Conservation (phyloP, 2,329 filamentous ascomycete species). For the Aspergillus nomiae region DNA sequence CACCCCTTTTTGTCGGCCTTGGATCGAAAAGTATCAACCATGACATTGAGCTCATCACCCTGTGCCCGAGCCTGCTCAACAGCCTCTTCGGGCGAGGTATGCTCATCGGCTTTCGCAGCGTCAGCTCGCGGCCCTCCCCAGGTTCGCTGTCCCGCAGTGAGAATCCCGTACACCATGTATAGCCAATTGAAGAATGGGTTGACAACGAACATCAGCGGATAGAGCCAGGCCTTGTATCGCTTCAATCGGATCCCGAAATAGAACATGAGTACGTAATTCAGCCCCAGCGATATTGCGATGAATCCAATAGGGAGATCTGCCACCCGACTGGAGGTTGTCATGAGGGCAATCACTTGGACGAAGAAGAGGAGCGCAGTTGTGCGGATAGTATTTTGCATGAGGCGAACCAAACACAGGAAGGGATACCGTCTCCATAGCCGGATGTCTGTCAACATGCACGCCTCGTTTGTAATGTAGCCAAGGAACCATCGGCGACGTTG, state of each 20-base stretch:
- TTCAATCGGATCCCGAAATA: slow-evolving; percentile 88
- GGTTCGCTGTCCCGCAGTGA: slow-evolving; percentile 89
- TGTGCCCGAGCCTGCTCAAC: slow-evolving; percentile 75
- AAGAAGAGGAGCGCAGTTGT: slow-evolving; percentile 94
- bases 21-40: slow-evolving; percentile 77
- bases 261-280: slow-evolving; percentile 95
- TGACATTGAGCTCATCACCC: slow-evolving; percentile 86
- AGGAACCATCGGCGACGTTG: slow-evolving; percentile 96
- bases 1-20: slow-evolving; percentile 48
- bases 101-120: slow-evolving; percentile 74
- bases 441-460: slow-evolving; percentile 95
- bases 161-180: slow-evolving; percentile 97
- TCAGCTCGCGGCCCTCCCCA: slow-evolving; percentile 95
- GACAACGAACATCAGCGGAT: slow-evolving; percentile 90
- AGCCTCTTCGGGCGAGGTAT: slow-evolving; percentile 78
- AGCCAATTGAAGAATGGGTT: slow-evolving; percentile 99
- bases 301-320: slow-evolving; percentile 85
- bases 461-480: slow-evolving; percentile 96
- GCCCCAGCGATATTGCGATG: slow-evolving; percentile 85
- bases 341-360: slow-evolving; percentile 83
- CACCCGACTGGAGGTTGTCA: slow-evolving; percentile 79
- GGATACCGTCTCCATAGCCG: slow-evolving; percentile 91
- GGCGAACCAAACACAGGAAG: slow-evolving; percentile 78
- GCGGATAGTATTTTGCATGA: slow-evolving; percentile 94
- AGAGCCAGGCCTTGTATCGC: slow-evolving; percentile 91